These are phyloP conservation scores for Penicillium simplicissimum DNA, from an alignment of 495 filamentous ascomycete species.

Conservation along the genomic window DNA sequence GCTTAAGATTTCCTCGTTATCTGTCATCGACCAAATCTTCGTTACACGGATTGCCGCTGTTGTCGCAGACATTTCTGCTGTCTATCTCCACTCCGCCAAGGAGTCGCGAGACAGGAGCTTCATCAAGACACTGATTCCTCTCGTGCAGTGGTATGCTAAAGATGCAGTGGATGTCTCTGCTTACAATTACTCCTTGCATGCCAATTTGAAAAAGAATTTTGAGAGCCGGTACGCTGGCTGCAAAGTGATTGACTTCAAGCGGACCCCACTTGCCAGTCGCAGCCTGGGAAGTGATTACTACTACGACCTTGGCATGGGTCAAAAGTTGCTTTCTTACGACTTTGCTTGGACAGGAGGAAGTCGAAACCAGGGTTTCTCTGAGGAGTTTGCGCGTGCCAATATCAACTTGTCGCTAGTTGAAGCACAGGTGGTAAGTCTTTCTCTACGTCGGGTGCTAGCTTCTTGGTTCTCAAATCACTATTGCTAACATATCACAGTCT, in stretches of 20 bases:
- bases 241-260: constrained; percentile 71
- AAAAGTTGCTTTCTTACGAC: constrained; percentile 73
- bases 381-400: constrained; percentile 83
- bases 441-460: neutral
- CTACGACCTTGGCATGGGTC: constrained; percentile 74
- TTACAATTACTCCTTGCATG: constrained; percentile 85
- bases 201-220: constrained; percentile 82
- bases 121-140: constrained; percentile 65
- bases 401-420: constrained; percentile 88
- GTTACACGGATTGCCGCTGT: constrained; percentile 75
- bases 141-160: constrained; percentile 73
- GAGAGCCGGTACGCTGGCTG: constrained; percentile 70
- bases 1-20: constrained; percentile 51
- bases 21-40: constrained; percentile 46
- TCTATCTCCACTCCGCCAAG: constrained; percentile 80
- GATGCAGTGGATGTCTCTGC: constrained; percentile 70
- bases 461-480: constrained; percentile 27
- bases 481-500: constrained; percentile 42
- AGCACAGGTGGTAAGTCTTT: constrained; percentile 75
- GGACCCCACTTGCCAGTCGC: constrained; percentile 61
- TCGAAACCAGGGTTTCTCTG: constrained; percentile 67
- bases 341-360: constrained; percentile 67
- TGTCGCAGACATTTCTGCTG: constrained; percentile 84
- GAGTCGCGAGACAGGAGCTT: constrained; percentile 68
- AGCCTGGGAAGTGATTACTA: constrained; percentile 73